Conservation (phyloP, 2,329 filamentous ascomycete genomes). For the Ophiostoma sp. region DNA sequence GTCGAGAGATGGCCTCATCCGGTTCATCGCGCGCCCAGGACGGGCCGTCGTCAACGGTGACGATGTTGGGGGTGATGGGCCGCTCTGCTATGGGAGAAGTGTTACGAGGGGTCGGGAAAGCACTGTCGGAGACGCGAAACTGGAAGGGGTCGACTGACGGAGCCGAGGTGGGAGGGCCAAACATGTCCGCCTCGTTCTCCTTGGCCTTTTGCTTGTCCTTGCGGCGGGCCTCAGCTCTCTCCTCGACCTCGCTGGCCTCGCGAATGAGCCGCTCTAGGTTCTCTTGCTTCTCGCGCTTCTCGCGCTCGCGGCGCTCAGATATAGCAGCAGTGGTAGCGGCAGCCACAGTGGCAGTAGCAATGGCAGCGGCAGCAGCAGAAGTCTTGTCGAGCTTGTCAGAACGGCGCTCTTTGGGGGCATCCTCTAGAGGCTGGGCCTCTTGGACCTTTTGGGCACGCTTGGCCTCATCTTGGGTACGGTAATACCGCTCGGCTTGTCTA, state of each 20-base stretch:
- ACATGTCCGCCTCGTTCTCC: not conserved
- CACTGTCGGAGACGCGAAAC: slow-evolving; percentile 51
- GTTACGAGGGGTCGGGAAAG: slow-evolving; percentile 44
- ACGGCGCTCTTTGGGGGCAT: not conserved
- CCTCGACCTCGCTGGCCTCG: slow-evolving; percentile 24
- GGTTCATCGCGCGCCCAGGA: slow-evolving; percentile 33
- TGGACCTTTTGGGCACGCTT: not conserved
- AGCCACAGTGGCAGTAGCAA: not conserved
- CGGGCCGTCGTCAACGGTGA: slow-evolving; percentile 27
- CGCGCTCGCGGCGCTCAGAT: slow-evolving; percentile 15
- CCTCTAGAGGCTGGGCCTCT: not conserved
- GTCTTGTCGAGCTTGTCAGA: slow-evolving; percentile 3
- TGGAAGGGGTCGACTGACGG: slow-evolving; percentile 51
- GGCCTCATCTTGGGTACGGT: slow-evolving; percentile 15
- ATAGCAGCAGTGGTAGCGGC: slow-evolving; percentile 10
- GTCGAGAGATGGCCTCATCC: slow-evolving; percentile 37
- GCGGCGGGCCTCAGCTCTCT: slow-evolving; percentile 26
- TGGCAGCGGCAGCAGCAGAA: not conserved
- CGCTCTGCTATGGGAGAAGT: slow-evolving; percentile 32
- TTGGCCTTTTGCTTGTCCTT: slow-evolving; percentile 14
- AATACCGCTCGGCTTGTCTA: slow-evolving; percentile 14
- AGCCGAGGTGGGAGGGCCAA: not conserved
- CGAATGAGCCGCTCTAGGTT: slow-evolving; percentile 11
- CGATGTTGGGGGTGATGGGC: slow-evolving; percentile 38
- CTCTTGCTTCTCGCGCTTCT: slow-evolving; percentile 19